Evolutionary conservation across 176 grass and related monocot species (phyloP).

Genomic region (Tillandsia fasciculata): DNA sequence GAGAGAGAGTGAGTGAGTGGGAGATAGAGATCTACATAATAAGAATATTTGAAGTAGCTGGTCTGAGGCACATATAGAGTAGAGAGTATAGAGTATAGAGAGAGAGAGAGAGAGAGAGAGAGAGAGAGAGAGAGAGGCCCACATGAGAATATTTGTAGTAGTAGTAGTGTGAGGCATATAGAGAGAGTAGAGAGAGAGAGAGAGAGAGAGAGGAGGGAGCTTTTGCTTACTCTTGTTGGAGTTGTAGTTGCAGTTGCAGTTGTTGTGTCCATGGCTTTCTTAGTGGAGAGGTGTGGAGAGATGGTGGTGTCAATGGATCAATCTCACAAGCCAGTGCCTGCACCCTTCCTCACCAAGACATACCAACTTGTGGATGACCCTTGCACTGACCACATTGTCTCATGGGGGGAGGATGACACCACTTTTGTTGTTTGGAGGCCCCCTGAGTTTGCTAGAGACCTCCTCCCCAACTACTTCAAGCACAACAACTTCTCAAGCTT

Average conservation of each 20-base stretch:
- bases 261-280: conserved; percentile 35
- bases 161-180: conserved; percentile 30
- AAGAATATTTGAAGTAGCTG: not conserved
- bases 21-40: conserved; percentile 25
- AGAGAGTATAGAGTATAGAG: not conserved
- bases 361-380: conserved; percentile 98
- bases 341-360: conserved; percentile 91
- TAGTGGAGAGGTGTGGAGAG: conserved; percentile 54
- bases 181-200: conserved; percentile 51
- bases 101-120: conserved; percentile 11
- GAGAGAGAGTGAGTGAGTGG: conserved; percentile 13
- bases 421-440: conserved; percentile 98
- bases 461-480: conserved; percentile 98
- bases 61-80: too few relatives aligned
- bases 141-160: conserved; percentile 45
- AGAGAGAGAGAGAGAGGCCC: conserved; percentile 26
- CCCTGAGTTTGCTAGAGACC: conserved; percentile 76
- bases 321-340: conserved; percentile 57
- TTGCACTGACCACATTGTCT: conserved; percentile 95
- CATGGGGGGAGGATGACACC: conserved; percentile 75
- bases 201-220: conserved; percentile 26
- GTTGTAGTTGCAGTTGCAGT: not conserved
- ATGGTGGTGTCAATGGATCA: conserved; percentile 65
- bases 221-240: conserved; percentile 10
- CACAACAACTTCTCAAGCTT: conserved; percentile 99